Evolutionary conservation across 306 rosid genomes (phyloP).

Genomic region (Prunus fruticosa): DNA sequence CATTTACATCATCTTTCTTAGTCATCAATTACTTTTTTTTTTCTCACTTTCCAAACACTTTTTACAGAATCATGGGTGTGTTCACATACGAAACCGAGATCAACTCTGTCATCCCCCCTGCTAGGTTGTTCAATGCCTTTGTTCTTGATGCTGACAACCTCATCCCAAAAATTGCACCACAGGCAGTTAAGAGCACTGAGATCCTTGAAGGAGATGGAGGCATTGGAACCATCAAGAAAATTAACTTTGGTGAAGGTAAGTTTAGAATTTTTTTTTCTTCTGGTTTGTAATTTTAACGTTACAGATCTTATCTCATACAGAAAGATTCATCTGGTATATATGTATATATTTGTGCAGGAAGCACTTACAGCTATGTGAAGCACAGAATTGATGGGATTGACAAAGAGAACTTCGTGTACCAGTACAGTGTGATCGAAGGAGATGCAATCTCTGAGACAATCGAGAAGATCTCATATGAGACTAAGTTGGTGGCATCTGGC

Average conservation of each 20-base stretch:
- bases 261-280: no score
- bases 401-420: constrained; percentile 28
- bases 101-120: constrained; percentile 37
- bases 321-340: no score
- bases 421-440: constrained; percentile 47
- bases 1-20: background rate
- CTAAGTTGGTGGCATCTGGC: constrained; percentile 29
- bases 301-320: no score
- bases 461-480: constrained; percentile 41
- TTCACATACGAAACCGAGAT: constrained; percentile 19
- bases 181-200: constrained; percentile 25
- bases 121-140: constrained; percentile 56
- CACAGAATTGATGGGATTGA: constrained; percentile 51
- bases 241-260: constrained; percentile 31
- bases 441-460: constrained; percentile 29
- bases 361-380: constrained; percentile 30
- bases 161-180: constrained; percentile 36
- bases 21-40: background rate
- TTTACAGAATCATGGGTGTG: constrained; percentile 8
- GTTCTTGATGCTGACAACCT: constrained; percentile 36
- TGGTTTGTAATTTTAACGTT: no score
- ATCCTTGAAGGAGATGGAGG: constrained; percentile 47
- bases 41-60: background rate
- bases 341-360: background rate
- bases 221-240: constrained; percentile 48